These are phyloP conservation scores for Yamadazyma diospyri DNA, from an alignment of 1,139 yeast genomes.

Conservation along the genomic window DNA sequence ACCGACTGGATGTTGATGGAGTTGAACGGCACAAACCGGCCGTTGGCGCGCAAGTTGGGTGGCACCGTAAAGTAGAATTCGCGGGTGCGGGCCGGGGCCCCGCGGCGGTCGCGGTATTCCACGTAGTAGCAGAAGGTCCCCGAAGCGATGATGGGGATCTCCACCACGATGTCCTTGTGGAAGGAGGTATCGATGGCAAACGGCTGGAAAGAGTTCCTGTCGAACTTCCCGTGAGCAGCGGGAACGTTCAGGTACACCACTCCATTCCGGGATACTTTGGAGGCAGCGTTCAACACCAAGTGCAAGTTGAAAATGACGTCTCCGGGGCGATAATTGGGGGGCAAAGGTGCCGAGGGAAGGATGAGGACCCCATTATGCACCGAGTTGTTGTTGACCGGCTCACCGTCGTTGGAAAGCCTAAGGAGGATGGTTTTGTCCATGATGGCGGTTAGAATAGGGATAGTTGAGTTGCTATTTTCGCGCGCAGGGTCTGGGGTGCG, in stretches of 20 bases:
- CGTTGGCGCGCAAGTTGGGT: constrained; percentile 63
- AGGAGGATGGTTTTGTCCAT: constrained; percentile 34
- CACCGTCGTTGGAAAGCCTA: constrained; percentile 52
- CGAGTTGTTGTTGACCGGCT: constrained; percentile 48
- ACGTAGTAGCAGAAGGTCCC: constrained; percentile 77
- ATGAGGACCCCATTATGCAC: constrained; percentile 58
- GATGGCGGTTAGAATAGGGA: background rate
- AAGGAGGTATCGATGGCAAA: constrained; percentile 47
- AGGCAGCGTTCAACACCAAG: constrained; percentile 70
- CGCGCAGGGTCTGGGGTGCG: too few relatives aligned
- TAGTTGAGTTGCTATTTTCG: too few relatives aligned
- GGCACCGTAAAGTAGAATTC: constrained; percentile 77
- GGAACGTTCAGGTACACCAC: constrained; percentile 76
- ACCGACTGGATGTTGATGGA: constrained; percentile 83
- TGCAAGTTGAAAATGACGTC: constrained; percentile 54
- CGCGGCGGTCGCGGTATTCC: constrained; percentile 39
- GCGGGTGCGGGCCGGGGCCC: constrained; percentile 37
- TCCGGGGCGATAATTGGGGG: constrained; percentile 31
- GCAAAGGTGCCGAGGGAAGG: constrained; percentile 56
- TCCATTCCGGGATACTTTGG: constrained; percentile 69
- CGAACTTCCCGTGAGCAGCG: constrained; percentile 40
- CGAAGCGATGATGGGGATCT: constrained; percentile 62
- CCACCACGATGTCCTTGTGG: constrained; percentile 58
- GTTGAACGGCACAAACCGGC: constrained; percentile 63
- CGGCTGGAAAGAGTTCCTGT: constrained; percentile 52